These are phyloP conservation scores for Colletotrichum acutatum DNA, from an alignment of 2,329 filamentous ascomycete genomes.

Conservation along the genomic window DNA sequence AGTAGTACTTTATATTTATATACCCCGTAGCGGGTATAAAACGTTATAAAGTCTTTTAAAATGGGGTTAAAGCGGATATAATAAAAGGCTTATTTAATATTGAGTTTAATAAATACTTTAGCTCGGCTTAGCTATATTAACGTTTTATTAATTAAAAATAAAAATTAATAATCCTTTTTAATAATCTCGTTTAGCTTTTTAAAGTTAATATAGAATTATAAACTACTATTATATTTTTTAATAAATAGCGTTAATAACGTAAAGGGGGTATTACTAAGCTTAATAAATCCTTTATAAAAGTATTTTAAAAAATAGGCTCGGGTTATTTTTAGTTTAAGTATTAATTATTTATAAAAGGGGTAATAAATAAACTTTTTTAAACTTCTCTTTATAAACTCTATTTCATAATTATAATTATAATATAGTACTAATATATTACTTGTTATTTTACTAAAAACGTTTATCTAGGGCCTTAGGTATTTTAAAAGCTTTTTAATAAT, in stretches of 20 bases:
- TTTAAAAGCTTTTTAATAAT: neutral
- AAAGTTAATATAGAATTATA: neutral
- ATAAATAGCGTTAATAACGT: neutral
- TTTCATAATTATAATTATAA: neutral
- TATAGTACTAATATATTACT: neutral
- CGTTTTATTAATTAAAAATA: neutral
- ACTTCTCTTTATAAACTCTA: neutral
- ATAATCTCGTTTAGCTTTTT: neutral
- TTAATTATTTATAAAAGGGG: neutral
- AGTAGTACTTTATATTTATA: neutral
- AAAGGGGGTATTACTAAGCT: neutral
- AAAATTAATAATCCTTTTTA: neutral
- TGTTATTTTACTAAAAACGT: neutral
- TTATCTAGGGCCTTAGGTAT: neutral
- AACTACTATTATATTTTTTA: neutral
- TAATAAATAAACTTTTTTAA: neutral
- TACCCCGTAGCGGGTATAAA: neutral
- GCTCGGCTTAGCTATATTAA: neutral
- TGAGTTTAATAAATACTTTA: neutral
- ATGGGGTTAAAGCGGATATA: neutral
- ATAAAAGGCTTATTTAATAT: neutral
- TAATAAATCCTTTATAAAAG: neutral
- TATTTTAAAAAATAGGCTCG: neutral
- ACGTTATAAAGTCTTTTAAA: neutral
- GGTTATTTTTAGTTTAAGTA: neutral